A percentile compares a stretch with the other conserved stretches of the same genome.
Evolutionary conservation across 169 alveolate species (phyloP).

Genomic region (Babesia microti): DNA sequence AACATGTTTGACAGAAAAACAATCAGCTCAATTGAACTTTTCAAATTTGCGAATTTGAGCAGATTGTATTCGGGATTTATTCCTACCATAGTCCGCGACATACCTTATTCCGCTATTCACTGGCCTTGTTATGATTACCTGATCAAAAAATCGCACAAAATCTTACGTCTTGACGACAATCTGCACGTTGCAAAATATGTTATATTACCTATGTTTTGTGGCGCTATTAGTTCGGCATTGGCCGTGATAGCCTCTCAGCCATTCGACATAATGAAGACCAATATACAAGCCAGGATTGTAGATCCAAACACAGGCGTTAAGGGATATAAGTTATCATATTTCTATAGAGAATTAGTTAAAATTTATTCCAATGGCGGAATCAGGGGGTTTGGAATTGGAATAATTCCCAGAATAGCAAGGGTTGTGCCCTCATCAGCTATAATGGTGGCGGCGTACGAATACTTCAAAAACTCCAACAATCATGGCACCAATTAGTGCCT

Average conservation of each 20-base stretch:
- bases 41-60: background rate
- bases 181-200: conserved; percentile 2
- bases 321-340: conserved; percentile 1
- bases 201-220: conserved; percentile 14
- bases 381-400: conserved; percentile 32
- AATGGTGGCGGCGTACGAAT: conserved; percentile 31
- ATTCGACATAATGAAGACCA: conserved; percentile 42
- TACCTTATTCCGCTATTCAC: conserved; percentile 44
- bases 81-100: conserved; percentile 33
- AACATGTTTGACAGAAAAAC: conserved; percentile 5
- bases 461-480: conserved; percentile 10
- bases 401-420: conserved; percentile 31
- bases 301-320: background rate
- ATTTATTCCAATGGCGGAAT: conserved; percentile 23
- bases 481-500: background rate
- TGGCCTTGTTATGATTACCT: conserved; percentile 39
- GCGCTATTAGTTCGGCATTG: conserved; percentile 22
- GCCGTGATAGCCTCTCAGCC: conserved; percentile 41
- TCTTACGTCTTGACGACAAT: background rate
- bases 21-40: background rate
- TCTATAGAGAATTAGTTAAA: conserved; percentile 11
- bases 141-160: background rate
- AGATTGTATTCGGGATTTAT: conserved; percentile 18
- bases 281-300: conserved; percentile 8
- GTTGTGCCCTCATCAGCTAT: conserved; percentile 48